Conservation (phyloP, 345 rosid genomes). For the Gossypium herbaceum region DNA sequence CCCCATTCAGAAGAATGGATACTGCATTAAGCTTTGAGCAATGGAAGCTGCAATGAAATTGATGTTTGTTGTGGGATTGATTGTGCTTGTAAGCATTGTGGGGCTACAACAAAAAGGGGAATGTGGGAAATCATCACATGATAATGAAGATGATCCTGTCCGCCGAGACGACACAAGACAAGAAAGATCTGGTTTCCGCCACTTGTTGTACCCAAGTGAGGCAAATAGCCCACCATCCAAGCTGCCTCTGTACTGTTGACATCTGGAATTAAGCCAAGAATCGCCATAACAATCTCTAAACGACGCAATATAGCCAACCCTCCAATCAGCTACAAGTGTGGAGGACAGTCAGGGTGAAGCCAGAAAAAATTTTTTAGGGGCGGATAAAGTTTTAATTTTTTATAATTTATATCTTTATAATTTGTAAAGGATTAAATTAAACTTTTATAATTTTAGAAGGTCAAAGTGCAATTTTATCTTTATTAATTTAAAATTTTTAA, state of each 20-base stretch:
- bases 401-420: too few species aligned
- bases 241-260: slow-evolving; percentile 36
- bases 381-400: too few species aligned
- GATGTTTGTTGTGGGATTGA: slow-evolving; percentile 22
- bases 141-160: slow-evolving; percentile 32
- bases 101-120: slow-evolving; percentile 20
- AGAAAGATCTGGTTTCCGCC: slow-evolving; percentile 24
- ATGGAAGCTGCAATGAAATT: slow-evolving; percentile 26
- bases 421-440: too few species aligned
- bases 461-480: too few species aligned
- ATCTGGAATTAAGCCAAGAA: slow-evolving; percentile 31
- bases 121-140: slow-evolving; percentile 38
- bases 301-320: slow-evolving; percentile 40
- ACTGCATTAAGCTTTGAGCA: not conserved
- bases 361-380: too few species aligned
- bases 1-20: not conserved
- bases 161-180: slow-evolving; percentile 30
- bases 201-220: slow-evolving; percentile 38
- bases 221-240: slow-evolving; percentile 29
- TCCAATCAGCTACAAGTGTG: slow-evolving; percentile 43
- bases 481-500: too few species aligned
- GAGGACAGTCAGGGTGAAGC: slow-evolving; percentile 22
- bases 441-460: too few species aligned
- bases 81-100: slow-evolving; percentile 15
- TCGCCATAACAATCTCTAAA: slow-evolving; percentile 38